Conservation (phyloP, 495 filamentous ascomycete species). For the Daldinia loculata region DNA sequence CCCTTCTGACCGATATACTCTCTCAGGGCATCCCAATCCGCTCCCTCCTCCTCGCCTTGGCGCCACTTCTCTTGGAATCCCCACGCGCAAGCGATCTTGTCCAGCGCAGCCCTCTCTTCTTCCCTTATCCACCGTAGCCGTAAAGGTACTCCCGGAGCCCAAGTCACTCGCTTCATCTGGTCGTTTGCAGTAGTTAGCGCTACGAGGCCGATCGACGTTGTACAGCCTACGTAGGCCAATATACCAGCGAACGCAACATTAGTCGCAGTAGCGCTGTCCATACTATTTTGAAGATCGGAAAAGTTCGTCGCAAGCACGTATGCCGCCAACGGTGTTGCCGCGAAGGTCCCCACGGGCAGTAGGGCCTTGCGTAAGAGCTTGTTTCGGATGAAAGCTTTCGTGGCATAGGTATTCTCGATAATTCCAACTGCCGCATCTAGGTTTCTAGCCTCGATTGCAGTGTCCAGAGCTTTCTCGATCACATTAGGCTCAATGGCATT, state of each 20-base stretch:
- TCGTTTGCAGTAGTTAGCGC: constrained; percentile 87
- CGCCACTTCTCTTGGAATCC: constrained; percentile 83
- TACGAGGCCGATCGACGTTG: constrained; percentile 80
- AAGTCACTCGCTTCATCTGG: constrained; percentile 92
- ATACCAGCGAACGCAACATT: constrained; percentile 82
- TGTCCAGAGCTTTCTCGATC: constrained; percentile 74
- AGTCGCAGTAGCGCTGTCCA: constrained; percentile 74
- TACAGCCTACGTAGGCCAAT: constrained; percentile 80
- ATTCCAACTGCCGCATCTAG: constrained; percentile 80
- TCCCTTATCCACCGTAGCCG: constrained; percentile 89
- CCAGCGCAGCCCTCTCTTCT: constrained; percentile 89
- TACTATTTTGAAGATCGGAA: constrained; percentile 68
- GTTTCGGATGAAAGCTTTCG: constrained; percentile 73
- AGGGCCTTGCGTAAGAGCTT: constrained; percentile 65
- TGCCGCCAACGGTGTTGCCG: constrained; percentile 70
- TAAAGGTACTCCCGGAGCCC: constrained; percentile 81
- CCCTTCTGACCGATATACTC: constrained; percentile 81
- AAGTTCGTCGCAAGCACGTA: constrained; percentile 73
- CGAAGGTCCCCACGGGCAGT: constrained; percentile 50
- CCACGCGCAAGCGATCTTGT: constrained; percentile 86
- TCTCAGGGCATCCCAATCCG: constrained; percentile 83
- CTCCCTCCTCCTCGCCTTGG: constrained; percentile 88
- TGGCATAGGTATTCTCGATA: constrained; percentile 78
- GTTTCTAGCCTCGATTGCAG: constrained; percentile 79
- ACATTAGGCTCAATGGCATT: constrained; percentile 73